Percentiles rank a stretch among this genome's conserved stretches.
Evolutionary conservation across 2,329 filamentous ascomycete species (phyloP).

Genomic region (Cordyceps militaris): DNA sequence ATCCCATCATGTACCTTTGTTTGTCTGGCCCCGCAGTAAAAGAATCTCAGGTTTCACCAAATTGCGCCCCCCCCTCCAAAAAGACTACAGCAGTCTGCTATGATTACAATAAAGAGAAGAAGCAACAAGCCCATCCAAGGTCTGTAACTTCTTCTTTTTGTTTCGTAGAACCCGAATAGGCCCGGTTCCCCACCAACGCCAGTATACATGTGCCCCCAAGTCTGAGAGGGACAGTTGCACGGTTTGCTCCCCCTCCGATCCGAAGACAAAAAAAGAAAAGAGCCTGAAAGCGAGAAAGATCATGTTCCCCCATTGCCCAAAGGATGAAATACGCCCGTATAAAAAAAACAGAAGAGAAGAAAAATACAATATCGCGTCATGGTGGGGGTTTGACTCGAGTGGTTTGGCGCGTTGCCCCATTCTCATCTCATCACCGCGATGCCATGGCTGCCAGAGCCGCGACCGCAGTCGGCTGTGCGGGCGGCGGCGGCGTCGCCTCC

Average conservation of each 20-base stretch:
- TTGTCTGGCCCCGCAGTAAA: background rate
- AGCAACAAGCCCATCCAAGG: background rate
- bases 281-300: too few relatives aligned
- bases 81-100: background rate
- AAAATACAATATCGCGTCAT: background rate
- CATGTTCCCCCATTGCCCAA: too few relatives aligned
- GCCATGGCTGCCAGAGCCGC: background rate
- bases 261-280: background rate
- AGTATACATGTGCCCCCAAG: background rate
- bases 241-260: background rate
- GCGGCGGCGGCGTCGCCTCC: constrained; percentile 34
- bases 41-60: background rate
- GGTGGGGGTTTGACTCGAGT: too few relatives aligned
- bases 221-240: background rate
- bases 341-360: background rate
- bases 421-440: too few relatives aligned
- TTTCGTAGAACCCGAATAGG: background rate
- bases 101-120: background rate
- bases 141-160: background rate
- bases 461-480: background rate
- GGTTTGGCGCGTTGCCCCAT: background rate
- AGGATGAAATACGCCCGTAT: too few relatives aligned
- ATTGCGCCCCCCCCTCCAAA: background rate
- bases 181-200: background rate
- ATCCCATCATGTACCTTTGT: background rate